phyloP scores from a whole-genome alignment of 2,329 filamentous ascomycete species.

The Byssochlamys sp. region DNA sequence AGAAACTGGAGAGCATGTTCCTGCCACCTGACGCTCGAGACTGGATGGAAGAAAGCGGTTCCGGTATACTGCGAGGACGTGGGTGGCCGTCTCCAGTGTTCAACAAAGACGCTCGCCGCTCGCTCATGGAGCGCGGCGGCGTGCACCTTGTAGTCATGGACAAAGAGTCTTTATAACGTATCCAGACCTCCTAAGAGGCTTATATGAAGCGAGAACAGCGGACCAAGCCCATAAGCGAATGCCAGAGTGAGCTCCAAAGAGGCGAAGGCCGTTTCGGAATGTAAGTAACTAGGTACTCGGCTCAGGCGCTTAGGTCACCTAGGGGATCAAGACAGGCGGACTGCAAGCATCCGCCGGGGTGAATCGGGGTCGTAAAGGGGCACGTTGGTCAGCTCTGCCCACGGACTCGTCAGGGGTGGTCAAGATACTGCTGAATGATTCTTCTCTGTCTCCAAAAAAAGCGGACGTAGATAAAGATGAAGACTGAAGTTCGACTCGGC shows the following conservation, averaged over 20 bases:
- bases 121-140: constrained; percentile 15
- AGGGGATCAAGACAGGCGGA: not conserved
- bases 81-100: constrained; percentile 23
- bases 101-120: constrained; percentile 17
- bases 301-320: not conserved
- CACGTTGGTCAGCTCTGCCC: not conserved
- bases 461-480: not conserved
- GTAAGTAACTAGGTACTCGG: not conserved
- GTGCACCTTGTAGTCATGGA: constrained; percentile 9
- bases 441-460: not conserved
- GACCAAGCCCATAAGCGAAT: not conserved
- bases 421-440: not conserved
- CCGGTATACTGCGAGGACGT: constrained; percentile 19
- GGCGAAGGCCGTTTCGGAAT: not conserved
- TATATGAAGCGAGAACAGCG: not conserved
- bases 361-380: not conserved
- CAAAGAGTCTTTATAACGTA: not conserved
- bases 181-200: not conserved
- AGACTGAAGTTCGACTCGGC: not conserved
- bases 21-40: constrained; percentile 21
- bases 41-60: constrained; percentile 19
- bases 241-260: not conserved
- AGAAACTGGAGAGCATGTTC: constrained; percentile 17
- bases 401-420: not conserved
- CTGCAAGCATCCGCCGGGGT: not conserved